These are phyloP conservation scores for Aegilops umbellulata DNA, from an alignment of 176 grass and related monocot genomes.

Conservation along the genomic window DNA sequence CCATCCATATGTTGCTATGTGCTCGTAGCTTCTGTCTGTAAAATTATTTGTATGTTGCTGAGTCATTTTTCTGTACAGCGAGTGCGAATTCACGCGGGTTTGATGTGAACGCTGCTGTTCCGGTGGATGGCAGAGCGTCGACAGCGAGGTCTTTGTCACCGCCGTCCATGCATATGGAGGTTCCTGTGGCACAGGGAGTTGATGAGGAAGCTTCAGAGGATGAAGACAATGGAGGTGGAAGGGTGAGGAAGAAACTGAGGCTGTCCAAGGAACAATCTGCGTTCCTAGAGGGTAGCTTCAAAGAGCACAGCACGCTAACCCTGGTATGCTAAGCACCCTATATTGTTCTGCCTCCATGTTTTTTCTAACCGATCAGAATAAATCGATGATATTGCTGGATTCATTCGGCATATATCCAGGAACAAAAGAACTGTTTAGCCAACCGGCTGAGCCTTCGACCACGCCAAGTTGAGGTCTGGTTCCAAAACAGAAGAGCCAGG, in stretches of 20 bases:
- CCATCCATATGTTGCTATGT: background rate
- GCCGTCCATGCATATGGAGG: constrained; percentile 17
- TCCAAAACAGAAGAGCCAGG: constrained; percentile 65
- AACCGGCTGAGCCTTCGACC: constrained; percentile 44
- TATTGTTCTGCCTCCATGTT: background rate
- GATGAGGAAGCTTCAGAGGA: constrained; percentile 37
- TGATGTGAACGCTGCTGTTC: constrained; percentile 6
- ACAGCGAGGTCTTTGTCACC: constrained; percentile 16
- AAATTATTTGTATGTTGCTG: constrained; percentile 21
- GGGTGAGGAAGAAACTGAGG: constrained; percentile 66
- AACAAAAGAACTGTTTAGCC: constrained; percentile 37
- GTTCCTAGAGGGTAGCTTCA: constrained; percentile 81
- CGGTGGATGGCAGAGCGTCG: background rate
- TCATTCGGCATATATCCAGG: constrained; percentile 2
- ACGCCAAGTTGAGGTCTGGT: constrained; percentile 65
- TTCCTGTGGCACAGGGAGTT: background rate
- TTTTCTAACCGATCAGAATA: background rate
- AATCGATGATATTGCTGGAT: background rate
- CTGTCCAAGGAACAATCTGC: constrained; percentile 77
- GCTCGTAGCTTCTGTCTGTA: background rate
- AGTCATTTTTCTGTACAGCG: constrained; percentile 31
- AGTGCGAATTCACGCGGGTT: constrained; percentile 33
- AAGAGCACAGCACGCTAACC: constrained; percentile 65
- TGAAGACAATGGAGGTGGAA: constrained; percentile 21
- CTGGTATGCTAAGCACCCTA: constrained; percentile 24